Base-by-base conservation (phyloP, 2,329 filamentous ascomycete genomes). In the Alternaria brassicae region DNA sequence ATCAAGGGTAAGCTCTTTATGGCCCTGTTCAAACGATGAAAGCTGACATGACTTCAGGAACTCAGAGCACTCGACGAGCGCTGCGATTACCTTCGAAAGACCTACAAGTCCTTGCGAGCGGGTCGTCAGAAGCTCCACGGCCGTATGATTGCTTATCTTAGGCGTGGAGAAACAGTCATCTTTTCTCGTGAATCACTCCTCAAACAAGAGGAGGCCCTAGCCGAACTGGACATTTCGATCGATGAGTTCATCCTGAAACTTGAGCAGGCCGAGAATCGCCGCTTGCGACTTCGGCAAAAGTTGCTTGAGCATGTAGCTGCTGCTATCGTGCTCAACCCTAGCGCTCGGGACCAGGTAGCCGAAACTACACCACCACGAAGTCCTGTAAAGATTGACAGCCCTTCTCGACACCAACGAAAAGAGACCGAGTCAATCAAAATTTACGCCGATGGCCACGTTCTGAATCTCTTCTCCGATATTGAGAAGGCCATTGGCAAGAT, bases 181-280 rank as follows among this genome's bases (percentile, higher is more conserved):
- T 92, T 93, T 74, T 91, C 88, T 65, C 85, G 88, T 63, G 90
- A 93, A 61, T 88, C 88, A 19, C 86, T 94, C 75, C 82, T 93
- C 40, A 91, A 90, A 79, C 91, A 93, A 73, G 91, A 93, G 75
- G 91, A 93, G 77, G 89, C 90, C 1, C 82, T 94, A 10, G 86
- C 88, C 1, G 91, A 93, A 74, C 84, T 94, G 6, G 91, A 94
- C 72, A 81, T 84, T 15, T 91, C 89, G 3, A 93, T 94, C 63
- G 91, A 93, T 69, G 90, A 92, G 72, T 93, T 91, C 89, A 87
- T 91, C 48, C 83, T 80, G 67, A 93, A 93, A 79, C 84, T 93
- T n/a, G 91, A 93, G 72, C 85, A 89, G 63, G 89, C 90, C 9
- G 91, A 94, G 76, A 92, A 93, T 73, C 84, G 91, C 70, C 87